phyloP scores from a whole-genome alignment of 2,329 filamentous ascomycete species.

The Penicillium sclerotigenum region DNA sequence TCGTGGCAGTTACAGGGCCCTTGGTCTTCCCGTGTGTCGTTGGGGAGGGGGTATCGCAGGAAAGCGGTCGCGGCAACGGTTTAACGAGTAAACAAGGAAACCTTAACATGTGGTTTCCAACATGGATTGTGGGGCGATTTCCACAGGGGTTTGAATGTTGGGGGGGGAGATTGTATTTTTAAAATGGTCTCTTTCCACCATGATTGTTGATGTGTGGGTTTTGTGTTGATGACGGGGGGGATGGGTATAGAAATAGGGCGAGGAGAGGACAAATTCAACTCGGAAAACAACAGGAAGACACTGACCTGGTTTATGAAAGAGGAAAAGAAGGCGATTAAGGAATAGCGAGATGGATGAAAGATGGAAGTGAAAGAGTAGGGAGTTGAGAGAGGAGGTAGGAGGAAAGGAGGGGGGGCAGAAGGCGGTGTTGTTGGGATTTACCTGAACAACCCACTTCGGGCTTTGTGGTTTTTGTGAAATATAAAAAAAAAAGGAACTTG shows the following conservation, averaged over 20 bases:
- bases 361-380: constrained; percentile 13
- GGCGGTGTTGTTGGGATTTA: constrained; percentile 30
- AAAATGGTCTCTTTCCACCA: not conserved
- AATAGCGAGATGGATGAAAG: constrained; percentile 15
- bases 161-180: not conserved
- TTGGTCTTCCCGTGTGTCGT: constrained; percentile 13
- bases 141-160: not conserved
- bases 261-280: constrained; percentile 7
- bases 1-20: constrained; percentile 6
- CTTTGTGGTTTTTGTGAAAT: not conserved
- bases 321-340: constrained; percentile 13
- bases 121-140: constrained; percentile 2
- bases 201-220: constrained; percentile 15
- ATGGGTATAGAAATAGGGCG: constrained; percentile 1
- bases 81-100: constrained; percentile 22
- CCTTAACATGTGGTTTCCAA: not conserved
- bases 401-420: constrained; percentile 25
- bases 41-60: constrained; percentile 9
- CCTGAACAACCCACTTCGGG: constrained; percentile 13
- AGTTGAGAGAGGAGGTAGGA: constrained; percentile 17
- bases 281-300: constrained; percentile 5
- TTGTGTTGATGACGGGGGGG: constrained; percentile 13
- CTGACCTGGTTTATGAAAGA: constrained; percentile 27
- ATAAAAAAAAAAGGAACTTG: not conserved
- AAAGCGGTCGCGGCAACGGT: constrained; percentile 25